Evolutionary conservation across 495 filamentous ascomycete species (phyloP).

Genomic region (Aspergillus baeticus): DNA sequence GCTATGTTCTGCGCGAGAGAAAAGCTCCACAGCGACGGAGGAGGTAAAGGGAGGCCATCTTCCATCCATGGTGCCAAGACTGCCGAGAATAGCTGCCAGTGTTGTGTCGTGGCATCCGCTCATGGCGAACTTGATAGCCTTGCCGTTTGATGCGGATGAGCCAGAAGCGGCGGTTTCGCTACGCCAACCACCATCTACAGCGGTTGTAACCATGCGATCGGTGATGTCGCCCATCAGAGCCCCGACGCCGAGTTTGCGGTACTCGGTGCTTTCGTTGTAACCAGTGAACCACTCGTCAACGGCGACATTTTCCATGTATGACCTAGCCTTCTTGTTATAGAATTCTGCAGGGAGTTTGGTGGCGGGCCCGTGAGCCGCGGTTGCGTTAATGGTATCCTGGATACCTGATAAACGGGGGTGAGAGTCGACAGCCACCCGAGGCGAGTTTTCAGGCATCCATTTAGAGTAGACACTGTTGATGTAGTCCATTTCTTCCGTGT

Average conservation of each 20-base stretch:
- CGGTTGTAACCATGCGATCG: conserved; percentile 75
- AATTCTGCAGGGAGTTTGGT: conserved; percentile 81
- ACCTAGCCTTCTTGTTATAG: conserved; percentile 71
- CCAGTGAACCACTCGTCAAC: conserved; percentile 94
- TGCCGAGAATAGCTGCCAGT: conserved; percentile 73
- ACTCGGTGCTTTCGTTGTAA: conserved; percentile 80
- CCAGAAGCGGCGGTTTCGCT: conserved; percentile 56
- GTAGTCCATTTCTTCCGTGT: conserved; percentile 78
- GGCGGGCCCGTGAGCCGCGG: conserved; percentile 76
- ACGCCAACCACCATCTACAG: conserved; percentile 56
- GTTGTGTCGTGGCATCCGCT: conserved; percentile 96
- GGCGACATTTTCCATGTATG: conserved; percentile 72
- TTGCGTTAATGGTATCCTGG: conserved; percentile 91
- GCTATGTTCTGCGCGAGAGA: conserved; percentile 46
- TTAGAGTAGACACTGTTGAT: conserved; percentile 73
- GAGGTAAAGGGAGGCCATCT: conserved; percentile 92
- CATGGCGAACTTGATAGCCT: conserved; percentile 66
- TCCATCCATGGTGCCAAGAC: conserved; percentile 72
- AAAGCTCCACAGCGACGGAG: conserved; percentile 88
- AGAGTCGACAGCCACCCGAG: conserved; percentile 75
- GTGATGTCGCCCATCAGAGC: conserved; percentile 79
- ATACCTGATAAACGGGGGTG: conserved; percentile 84
- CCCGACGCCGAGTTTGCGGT: conserved; percentile 83
- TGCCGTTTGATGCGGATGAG: conserved; percentile 42
- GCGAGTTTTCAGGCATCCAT: conserved; percentile 74